Base-by-base conservation (phyloP, 2,329 filamentous ascomycete species). In the Ophiostoma populinum region DNA sequence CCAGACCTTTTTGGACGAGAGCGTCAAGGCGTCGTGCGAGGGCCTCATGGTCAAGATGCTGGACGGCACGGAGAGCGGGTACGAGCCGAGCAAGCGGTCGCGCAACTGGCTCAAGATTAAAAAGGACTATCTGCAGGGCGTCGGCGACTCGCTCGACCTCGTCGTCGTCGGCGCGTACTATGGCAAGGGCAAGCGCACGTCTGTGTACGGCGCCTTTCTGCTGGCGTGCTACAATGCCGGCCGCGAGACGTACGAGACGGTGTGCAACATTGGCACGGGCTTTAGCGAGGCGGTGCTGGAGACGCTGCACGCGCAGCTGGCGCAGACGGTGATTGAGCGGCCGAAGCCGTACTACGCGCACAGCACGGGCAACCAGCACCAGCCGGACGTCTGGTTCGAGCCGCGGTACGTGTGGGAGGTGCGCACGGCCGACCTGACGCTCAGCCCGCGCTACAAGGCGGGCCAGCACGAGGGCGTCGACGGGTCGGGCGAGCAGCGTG, bases 11-110 rank as follows among this genome's bases (percentile, higher is more conserved):
- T 66, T 98, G 2, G 90, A 98, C 49, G 87, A 95, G 40, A 90
- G 81, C 48, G 80, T 98, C 43, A 93, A 93, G 55, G 82, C 86
- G 2, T 92, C 83, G 0, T 98, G 90, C 51, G 90, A 98, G 61
- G 90, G 90, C 9, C 63, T 98, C 35, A 98, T 98, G 90, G 90
- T 98, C 11, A 98, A 98, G 63, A 98, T 98, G 90, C 60, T 98
- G 40, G 87, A 95, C 52, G 90, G 87, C 1, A 63, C 70, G 6
- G 87, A 94, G 55, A 92, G 82, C 46, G 82, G 81, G 47, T 98
- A 98, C 52, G 87, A 95, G 57, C 90, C 90, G 15, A 92, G 82
- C 49, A 93, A 92, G 54, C 78, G 90, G 44, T 92, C 82, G 56
- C 80, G 90, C 40, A 98, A 98, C 51, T 98, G 90, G 90, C 78